phyloP scores from a whole-genome alignment of 2,329 filamentous ascomycete species.

The Myotisia sp. region DNA sequence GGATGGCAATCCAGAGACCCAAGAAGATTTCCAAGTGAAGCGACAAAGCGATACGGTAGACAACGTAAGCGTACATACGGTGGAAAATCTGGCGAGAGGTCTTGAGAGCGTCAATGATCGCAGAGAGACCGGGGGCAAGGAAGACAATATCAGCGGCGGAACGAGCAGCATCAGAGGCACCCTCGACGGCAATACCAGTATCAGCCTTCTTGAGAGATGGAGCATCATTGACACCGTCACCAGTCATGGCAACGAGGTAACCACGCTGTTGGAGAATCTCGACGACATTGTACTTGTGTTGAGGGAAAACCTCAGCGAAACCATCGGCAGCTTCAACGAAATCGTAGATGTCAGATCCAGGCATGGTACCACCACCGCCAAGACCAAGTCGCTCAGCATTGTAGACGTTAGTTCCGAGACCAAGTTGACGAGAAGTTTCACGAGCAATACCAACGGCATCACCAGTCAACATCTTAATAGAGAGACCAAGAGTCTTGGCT shows the following conservation, averaged over 20 bases:
- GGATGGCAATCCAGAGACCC: constrained; percentile 78
- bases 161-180: constrained; percentile 77
- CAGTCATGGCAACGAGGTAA: constrained; percentile 90
- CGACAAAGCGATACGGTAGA: constrained; percentile 86
- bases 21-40: constrained; percentile 86
- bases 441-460: constrained; percentile 85
- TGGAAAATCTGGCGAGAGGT: constrained; percentile 91
- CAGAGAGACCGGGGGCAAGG: constrained; percentile 76
- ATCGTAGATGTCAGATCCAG: constrained; percentile 84
- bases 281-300: constrained; percentile 91
- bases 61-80: constrained; percentile 91
- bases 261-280: constrained; percentile 88
- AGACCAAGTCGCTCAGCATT: constrained; percentile 86
- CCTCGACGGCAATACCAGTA: constrained; percentile 88
- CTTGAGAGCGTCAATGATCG: constrained; percentile 85
- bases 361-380: constrained; percentile 80
- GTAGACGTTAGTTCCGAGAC: constrained; percentile 85
- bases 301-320: constrained; percentile 86
- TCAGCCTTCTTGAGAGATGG: constrained; percentile 91
- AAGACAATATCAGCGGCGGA: constrained; percentile 90
- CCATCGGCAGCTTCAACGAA: constrained; percentile 91
- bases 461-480: constrained; percentile 93
- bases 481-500: constrained; percentile 73
- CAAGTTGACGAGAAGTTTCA: constrained; percentile 81
- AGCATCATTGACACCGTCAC: constrained; percentile 89